Evolutionary conservation across 2,329 filamentous ascomycete genomes (phyloP).

Genomic region (Eutypella sp.): DNA sequence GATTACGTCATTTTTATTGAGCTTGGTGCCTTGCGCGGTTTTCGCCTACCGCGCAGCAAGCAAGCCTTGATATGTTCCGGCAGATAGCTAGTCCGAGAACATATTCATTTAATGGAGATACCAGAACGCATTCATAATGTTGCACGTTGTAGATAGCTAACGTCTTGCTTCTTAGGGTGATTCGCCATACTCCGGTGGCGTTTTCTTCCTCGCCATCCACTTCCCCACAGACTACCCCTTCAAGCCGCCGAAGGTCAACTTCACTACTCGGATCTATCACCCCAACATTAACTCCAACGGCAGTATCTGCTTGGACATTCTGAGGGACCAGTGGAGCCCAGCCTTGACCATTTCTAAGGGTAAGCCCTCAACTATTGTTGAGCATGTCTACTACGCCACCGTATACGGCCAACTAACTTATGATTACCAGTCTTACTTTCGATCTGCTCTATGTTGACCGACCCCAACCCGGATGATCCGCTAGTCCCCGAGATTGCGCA

Average conservation of each 20-base stretch:
- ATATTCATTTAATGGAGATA: too few relatives aligned
- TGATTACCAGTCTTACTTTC: slow-evolving; percentile 80
- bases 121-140: too few relatives aligned
- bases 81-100: too few relatives aligned
- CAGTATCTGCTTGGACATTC: slow-evolving; percentile 97
- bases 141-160: not conserved
- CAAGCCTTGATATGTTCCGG: too few relatives aligned
- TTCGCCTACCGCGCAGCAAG: too few relatives aligned
- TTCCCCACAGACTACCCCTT: slow-evolving; percentile 99
- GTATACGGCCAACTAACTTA: slow-evolving; percentile 3
- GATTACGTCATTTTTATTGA: too few relatives aligned
- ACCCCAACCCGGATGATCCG: slow-evolving; percentile 98
- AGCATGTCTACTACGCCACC: not conserved
- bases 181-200: slow-evolving; percentile 94
- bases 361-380: slow-evolving; percentile 34
- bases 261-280: slow-evolving; percentile 99
- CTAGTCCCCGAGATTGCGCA: slow-evolving; percentile 98
- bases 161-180: slow-evolving; percentile 57
- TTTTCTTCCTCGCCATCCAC: slow-evolving; percentile 98
- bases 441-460: slow-evolving; percentile 99
- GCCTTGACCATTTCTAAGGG: slow-evolving; percentile 98
- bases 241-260: slow-evolving; percentile 99
- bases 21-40: too few relatives aligned
- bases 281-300: slow-evolving; percentile 99
- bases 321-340: slow-evolving; percentile 98